A percentile compares a stretch with the other conserved stretches of the same genome.
phyloP scores from a whole-genome alignment of 2,329 filamentous ascomycete species.

The Pyricularia sp. region DNA sequence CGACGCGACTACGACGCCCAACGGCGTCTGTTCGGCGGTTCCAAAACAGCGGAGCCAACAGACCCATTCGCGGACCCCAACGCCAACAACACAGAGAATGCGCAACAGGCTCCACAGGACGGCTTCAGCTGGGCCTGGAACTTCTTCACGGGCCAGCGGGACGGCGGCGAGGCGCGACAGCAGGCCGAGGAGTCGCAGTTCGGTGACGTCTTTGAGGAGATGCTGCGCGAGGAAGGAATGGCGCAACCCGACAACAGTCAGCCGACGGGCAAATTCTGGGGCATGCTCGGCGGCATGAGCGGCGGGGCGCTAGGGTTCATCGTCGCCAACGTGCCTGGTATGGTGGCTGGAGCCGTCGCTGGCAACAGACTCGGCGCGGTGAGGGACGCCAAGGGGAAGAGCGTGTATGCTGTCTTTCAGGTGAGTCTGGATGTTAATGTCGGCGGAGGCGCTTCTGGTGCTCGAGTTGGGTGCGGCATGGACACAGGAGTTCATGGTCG shows the following conservation, averaged over 20 bases:
- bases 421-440: slow-evolving; percentile 21
- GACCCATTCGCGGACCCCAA: slow-evolving; percentile 39
- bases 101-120: slow-evolving; percentile 23
- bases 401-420: slow-evolving; percentile 83
- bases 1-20: slow-evolving; percentile 79
- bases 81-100: slow-evolving; percentile 28
- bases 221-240: slow-evolving; percentile 81
- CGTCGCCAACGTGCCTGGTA: slow-evolving; percentile 81
- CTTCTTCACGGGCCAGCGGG: slow-evolving; percentile 36
- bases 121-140: slow-evolving; percentile 73
- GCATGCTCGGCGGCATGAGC: slow-evolving; percentile 72
- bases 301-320: slow-evolving; percentile 93
- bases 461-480: not conserved
- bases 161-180: slow-evolving; percentile 30
- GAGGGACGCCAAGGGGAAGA: slow-evolving; percentile 85
- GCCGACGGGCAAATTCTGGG: slow-evolving; percentile 73
- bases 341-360: slow-evolving; percentile 82
- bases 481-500: not conserved
- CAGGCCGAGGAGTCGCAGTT: slow-evolving; percentile 71
- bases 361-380: slow-evolving; percentile 88
- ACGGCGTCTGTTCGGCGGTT: slow-evolving; percentile 46
- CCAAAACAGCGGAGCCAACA: slow-evolving; percentile 24
- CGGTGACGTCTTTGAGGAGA: slow-evolving; percentile 77
- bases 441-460: not conserved
- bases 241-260: slow-evolving; percentile 55